Percentiles rank a stretch among this genome's conserved stretches.
phyloP scores from a whole-genome alignment of 2,329 filamentous ascomycete genomes.

The Juglanconis oblonga region DNA sequence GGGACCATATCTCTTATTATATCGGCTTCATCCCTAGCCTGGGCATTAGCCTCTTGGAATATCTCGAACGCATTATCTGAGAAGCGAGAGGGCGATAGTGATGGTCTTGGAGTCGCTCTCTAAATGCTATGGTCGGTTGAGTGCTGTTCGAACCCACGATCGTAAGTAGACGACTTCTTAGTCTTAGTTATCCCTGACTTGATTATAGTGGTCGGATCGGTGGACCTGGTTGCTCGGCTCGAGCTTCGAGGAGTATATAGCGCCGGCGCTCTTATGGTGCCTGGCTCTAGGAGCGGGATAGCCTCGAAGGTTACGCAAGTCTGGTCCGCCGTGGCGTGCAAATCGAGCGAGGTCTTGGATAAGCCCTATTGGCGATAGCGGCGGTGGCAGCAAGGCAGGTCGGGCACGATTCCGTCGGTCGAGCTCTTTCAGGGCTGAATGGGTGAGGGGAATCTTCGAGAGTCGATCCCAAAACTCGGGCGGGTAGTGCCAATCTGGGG shows the following conservation, averaged over 20 bases:
- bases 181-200: constrained; percentile 18
- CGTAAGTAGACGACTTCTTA: constrained; percentile 26
- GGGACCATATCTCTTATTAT: constrained; percentile 31
- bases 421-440: constrained; percentile 13
- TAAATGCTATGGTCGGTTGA: constrained; percentile 28
- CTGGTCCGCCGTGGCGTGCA: constrained; percentile 25
- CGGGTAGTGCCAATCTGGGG: constrained; percentile 7
- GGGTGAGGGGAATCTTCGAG: constrained; percentile 8
- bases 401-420: constrained; percentile 5
- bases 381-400: neutral
- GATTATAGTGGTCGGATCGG: constrained; percentile 21
- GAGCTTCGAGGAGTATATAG: constrained; percentile 18
- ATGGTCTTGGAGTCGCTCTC: constrained; percentile 25
- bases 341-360: constrained; percentile 16
- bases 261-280: neutral
- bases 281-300: neutral
- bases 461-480: constrained; percentile 18
- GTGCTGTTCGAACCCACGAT: constrained; percentile 19
- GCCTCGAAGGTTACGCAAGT: constrained; percentile 23
- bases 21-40: constrained; percentile 33
- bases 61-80: constrained; percentile 26
- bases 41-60: constrained; percentile 27
- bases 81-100: constrained; percentile 35
- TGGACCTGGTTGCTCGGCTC: constrained; percentile 13
- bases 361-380: too few species aligned